phyloP scores from a whole-genome alignment of 352 stramenopile species.

The Phytopythium mirpurense region DNA sequence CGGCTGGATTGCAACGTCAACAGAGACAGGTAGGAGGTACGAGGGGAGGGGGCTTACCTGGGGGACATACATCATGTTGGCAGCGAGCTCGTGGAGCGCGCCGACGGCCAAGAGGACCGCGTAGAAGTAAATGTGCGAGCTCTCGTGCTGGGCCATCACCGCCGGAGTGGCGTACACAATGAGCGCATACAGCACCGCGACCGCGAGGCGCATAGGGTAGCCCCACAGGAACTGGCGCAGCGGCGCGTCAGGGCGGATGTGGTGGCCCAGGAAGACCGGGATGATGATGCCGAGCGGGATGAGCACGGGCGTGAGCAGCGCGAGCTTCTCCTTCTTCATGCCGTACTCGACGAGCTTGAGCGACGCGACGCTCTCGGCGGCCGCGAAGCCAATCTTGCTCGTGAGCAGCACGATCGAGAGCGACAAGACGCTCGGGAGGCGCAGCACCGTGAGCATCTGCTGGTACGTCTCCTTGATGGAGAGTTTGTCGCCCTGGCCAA shows the following conservation, averaged over 20 bases:
- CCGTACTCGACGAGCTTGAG: conserved; percentile 92
- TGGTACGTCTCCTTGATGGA: conserved; percentile 88
- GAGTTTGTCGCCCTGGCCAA: conserved; percentile 47
- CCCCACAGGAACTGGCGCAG: conserved; percentile 75
- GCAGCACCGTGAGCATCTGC: conserved; percentile 83
- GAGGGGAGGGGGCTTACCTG: conserved; percentile 29
- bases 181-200: conserved; percentile 77
- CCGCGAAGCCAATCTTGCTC: conserved; percentile 89
- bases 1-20: too few relatives aligned
- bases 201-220: conserved; percentile 82
- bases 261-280: conserved; percentile 69
- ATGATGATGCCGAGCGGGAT: conserved; percentile 88
- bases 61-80: conserved; percentile 91
- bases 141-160: conserved; percentile 74
- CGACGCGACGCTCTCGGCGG: conserved; percentile 86
- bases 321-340: conserved; percentile 91
- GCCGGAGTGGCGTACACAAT: conserved; percentile 80
- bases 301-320: conserved; percentile 81
- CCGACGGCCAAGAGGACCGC: conserved; percentile 60
- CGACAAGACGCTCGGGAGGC: conserved; percentile 81
- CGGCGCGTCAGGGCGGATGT: conserved; percentile 64
- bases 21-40: too few relatives aligned
- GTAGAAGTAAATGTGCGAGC: conserved; percentile 77
- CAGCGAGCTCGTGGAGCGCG: conserved; percentile 76
- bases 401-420: conserved; percentile 90